Conservation (phyloP, 2,329 filamentous ascomycete species). For the Pseudogymnoascus sp. region DNA sequence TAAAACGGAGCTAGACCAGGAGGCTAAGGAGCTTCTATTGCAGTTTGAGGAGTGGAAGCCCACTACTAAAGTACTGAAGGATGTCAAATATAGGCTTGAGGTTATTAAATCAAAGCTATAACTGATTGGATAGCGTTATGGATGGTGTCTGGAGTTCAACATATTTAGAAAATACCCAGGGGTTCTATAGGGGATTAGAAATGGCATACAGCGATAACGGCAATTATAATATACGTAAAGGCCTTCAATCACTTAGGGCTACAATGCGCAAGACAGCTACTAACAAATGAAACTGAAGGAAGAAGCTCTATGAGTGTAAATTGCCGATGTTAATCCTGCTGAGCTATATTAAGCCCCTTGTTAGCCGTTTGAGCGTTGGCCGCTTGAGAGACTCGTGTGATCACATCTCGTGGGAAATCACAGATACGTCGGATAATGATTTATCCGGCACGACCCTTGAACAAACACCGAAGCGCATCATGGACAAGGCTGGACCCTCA, state of each 20-base stretch:
- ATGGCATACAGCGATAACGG: neutral
- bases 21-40: constrained; percentile 71
- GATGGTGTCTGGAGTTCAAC: neutral
- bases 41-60: constrained; percentile 96
- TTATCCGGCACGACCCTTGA: neutral
- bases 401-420: neutral
- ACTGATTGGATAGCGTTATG: neutral
- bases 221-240: neutral
- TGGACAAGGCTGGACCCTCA: neutral
- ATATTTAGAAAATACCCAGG: neutral
- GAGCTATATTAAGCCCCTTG: neutral
- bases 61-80: constrained; percentile 80
- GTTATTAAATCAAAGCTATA: constrained; percentile 76
- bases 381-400: too few species aligned
- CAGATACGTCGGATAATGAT: neutral
- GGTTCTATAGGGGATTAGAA: neutral
- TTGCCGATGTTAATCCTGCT: too few species aligned
- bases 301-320: too few species aligned
- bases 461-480: neutral
- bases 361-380: too few species aligned
- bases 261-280: too few species aligned
- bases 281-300: too few species aligned
- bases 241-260: too few species aligned
- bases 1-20: constrained; percentile 67
- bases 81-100: constrained; percentile 91